These are phyloP conservation scores for Metarhizium humberi DNA, from an alignment of 2,329 filamentous ascomycete species.

Conservation along the genomic window DNA sequence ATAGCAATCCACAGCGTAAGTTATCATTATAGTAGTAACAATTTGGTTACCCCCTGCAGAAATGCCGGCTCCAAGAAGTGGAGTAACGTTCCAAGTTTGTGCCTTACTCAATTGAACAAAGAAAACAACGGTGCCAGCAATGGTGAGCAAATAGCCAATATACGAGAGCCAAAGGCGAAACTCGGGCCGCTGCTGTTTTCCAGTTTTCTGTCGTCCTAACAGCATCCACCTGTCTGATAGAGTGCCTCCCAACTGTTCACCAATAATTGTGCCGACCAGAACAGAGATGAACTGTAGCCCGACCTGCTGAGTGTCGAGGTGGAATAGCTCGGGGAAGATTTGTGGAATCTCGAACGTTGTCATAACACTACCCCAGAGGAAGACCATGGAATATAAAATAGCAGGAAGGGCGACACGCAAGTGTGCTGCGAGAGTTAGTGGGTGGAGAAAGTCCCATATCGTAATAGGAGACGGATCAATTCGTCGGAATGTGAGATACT, in stretches of 20 bases:
- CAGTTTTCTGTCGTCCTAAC: slow-evolving; percentile 21
- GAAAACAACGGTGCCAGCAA: slow-evolving; percentile 45
- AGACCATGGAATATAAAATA: slow-evolving; percentile 45
- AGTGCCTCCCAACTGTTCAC: slow-evolving; percentile 47
- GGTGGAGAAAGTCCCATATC: slow-evolving; percentile 8
- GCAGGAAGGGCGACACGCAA: slow-evolving; percentile 25
- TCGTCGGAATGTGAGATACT: slow-evolving; percentile 6
- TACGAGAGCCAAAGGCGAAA: slow-evolving; percentile 50
- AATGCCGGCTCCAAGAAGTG: slow-evolving; percentile 42
- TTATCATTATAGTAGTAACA: slow-evolving; percentile 49
- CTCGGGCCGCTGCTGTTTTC: slow-evolving; percentile 31
- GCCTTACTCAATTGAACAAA: slow-evolving; percentile 38
- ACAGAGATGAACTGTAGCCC: slow-evolving; percentile 49
- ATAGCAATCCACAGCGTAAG: slow-evolving; percentile 51
- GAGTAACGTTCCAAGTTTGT: slow-evolving; percentile 44
- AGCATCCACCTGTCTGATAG: slow-evolving; percentile 45
- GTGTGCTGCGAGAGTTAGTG: slow-evolving; percentile 3
- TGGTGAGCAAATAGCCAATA: slow-evolving; percentile 37
- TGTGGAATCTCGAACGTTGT: slow-evolving; percentile 51
- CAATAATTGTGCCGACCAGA: slow-evolving; percentile 46
- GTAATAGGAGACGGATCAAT: slow-evolving; percentile 9
- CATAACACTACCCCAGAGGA: slow-evolving; percentile 29
- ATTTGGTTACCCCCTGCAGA: slow-evolving; percentile 49
- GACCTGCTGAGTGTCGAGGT: slow-evolving; percentile 46
- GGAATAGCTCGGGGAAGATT: slow-evolving; percentile 44